phyloP scores from a whole-genome alignment of 73 alveolate species.

The Symbiodinium natans region DNA sequence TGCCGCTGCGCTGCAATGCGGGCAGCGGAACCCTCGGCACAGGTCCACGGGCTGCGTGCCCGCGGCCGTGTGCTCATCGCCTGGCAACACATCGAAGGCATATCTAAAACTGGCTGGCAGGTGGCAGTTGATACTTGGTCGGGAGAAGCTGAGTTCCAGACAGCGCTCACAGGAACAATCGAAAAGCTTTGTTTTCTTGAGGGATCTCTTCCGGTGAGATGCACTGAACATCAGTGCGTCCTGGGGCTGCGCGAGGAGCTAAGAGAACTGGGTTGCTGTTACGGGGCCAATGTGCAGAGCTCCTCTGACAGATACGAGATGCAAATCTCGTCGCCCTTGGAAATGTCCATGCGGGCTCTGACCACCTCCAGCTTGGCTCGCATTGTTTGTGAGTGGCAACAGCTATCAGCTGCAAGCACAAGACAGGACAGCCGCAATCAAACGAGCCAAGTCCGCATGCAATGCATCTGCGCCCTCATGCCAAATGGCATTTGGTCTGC shows the following conservation, averaged over 20 bases:
- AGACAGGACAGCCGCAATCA: not conserved
- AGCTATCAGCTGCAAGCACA: not conserved
- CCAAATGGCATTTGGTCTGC: slow-evolving; percentile 93
- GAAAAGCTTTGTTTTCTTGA: slow-evolving; percentile 68
- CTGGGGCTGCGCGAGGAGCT: not conserved
- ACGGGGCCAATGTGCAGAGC: no score
- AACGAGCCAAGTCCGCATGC: slow-evolving; percentile 19
- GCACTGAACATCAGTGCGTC: slow-evolving; percentile 66
- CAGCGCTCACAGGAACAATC: slow-evolving; percentile 85
- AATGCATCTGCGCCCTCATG: slow-evolving; percentile 75
- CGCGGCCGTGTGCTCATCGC: not conserved
- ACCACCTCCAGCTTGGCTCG: slow-evolving; percentile 27
- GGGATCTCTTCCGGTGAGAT: slow-evolving; percentile 26
- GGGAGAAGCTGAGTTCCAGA: not conserved
- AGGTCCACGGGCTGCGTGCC: not conserved
- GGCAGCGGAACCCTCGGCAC: slow-evolving; percentile 92
- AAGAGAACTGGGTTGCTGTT: not conserved
- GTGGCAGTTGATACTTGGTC: not conserved
- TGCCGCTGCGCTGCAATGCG: slow-evolving; percentile 23
- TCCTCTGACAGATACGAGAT: slow-evolving; percentile 87
- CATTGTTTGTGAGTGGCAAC: not conserved
- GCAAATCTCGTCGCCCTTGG: slow-evolving; percentile 69
- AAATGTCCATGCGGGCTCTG: slow-evolving; percentile 76
- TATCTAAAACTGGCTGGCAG: not conserved
- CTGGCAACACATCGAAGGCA: not conserved